Conservation (phyloP, 805 yeast species). For the Monosporozyma siamensis region DNA sequence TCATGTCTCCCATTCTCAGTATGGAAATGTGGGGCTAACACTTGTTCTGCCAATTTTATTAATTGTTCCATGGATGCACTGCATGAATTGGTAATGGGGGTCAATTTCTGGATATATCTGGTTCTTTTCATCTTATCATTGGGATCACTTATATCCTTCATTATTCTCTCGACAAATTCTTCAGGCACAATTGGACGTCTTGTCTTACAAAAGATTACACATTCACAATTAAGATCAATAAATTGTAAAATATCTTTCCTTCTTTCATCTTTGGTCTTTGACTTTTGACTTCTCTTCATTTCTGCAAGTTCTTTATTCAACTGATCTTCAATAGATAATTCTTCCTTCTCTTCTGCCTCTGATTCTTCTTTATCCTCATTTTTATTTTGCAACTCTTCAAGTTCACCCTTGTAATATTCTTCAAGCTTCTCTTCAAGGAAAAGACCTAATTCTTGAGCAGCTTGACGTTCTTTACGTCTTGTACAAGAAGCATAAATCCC, state of each 20-base stretch:
- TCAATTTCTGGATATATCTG: slow-evolving; percentile 65
- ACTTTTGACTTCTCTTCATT: slow-evolving; percentile 34
- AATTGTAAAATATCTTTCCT: slow-evolving; percentile 45
- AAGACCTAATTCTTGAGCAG: slow-evolving; percentile 61
- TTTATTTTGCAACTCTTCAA: slow-evolving; percentile 16
- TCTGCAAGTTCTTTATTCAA: slow-evolving; percentile 62
- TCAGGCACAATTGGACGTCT: slow-evolving; percentile 75
- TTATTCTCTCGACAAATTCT: slow-evolving; percentile 51
- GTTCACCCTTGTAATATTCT: slow-evolving; percentile 36
- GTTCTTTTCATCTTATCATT: slow-evolving; percentile 43
- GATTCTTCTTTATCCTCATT: slow-evolving; percentile 15
- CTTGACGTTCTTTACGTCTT: slow-evolving; percentile 67
- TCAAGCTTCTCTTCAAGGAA: slow-evolving; percentile 48
- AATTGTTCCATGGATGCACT: slow-evolving; percentile 65
- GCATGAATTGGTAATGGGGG: slow-evolving; percentile 72
- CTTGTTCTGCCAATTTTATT: slow-evolving; percentile 44
- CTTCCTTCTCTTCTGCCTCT: slow-evolving; percentile 32
- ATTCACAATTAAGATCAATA: slow-evolving; percentile 64
- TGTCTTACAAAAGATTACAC: slow-evolving; percentile 77
- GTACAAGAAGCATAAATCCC: slow-evolving; percentile 89
- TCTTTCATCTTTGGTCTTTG: slow-evolving; percentile 30
- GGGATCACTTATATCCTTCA: slow-evolving; percentile 47
- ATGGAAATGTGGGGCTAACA: slow-evolving; percentile 65
- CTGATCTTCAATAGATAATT: slow-evolving; percentile 63
- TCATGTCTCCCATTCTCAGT: slow-evolving; percentile 27